Base-by-base conservation (phyloP, 179 eudicot genomes). In the Monotropa hypopitys region DNA sequence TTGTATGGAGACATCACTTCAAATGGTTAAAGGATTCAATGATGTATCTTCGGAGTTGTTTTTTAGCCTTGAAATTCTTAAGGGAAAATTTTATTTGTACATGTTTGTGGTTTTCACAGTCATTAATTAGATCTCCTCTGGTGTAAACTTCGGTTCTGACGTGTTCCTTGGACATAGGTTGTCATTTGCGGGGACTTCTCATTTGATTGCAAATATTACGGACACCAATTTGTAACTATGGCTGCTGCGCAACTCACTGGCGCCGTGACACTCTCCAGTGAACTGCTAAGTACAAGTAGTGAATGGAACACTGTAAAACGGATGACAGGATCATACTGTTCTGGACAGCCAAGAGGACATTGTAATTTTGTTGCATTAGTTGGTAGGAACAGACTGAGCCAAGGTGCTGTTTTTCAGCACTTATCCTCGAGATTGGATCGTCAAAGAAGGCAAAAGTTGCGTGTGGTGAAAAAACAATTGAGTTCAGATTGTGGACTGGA, bases 401-500 rank as follows among this genome's bases (percentile, higher is more conserved):
- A 42, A 76, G 79, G 63, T 18, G 80, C 73, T 74, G 83, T 74
- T 68, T 76, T 69, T 70, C 72, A 66, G 59, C 42, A 66, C 8
- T 79, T 83, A 53, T 70, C 77, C 79, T 65, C 75, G 81, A 78
- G 77, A 6, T 49, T 80, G 76, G 59, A 76, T 77, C 67, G 81
- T 35, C 35, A 49, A 61, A 85, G 88, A 81, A 89, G 79, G 78
- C 79, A 71, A 32, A 67, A 80, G 42, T 81, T 77, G 57, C 74
- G 81, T 46, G 81, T 78, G 69, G 43, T 73, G 16, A 35, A 54
- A 70, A 76, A 80, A 67, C 77, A 57, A 51, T 81, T 85, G 46
- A 81, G 82, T 75, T 84, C 94, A 56, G 92, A 87, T 76, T 77
- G 83, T 78, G 85, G 78, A 23, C 38, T 88, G 70, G 85, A 81